phyloP scores from a whole-genome alignment of 768 basidiomycete species.

The Pholiota microspora region DNA sequence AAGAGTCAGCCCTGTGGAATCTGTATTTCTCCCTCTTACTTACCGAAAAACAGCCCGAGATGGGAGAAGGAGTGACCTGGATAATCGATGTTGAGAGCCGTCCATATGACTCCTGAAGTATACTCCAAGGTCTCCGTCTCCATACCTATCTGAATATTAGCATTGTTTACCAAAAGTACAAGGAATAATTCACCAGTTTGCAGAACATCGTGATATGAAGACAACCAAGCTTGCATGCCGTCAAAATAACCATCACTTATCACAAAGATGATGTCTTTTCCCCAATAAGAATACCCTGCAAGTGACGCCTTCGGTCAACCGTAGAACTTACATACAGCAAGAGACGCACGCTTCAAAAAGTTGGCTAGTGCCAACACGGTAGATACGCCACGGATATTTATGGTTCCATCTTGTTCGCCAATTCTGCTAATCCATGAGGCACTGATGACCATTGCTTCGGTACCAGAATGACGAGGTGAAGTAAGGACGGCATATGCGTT shows the following conservation, averaged over 20 bases:
- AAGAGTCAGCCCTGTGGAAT: not conserved
- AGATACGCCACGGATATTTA: conserved; percentile 86
- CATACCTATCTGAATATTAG: conserved; percentile 47
- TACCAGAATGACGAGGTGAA: conserved; percentile 89
- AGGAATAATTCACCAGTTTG: conserved; percentile 53
- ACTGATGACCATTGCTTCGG: conserved; percentile 88
- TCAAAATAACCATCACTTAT: conserved; percentile 86
- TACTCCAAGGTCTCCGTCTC: conserved; percentile 59
- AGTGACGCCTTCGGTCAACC: no score
- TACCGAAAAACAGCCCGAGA: conserved; percentile 92
- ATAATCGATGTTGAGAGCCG: conserved; percentile 91
- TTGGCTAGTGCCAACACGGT: conserved; percentile 82
- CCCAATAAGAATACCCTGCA: conserved; percentile 86
- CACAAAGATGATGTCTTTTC: conserved; percentile 90
- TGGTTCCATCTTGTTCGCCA: conserved; percentile 51
- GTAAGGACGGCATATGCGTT: conserved; percentile 83
- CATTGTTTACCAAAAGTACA: not conserved
- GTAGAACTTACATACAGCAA: no score
- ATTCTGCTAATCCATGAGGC: conserved; percentile 84
- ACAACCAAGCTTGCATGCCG: conserved; percentile 92
- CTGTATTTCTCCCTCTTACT: conserved; percentile 18
- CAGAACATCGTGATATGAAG: conserved; percentile 69
- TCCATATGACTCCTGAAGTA: conserved; percentile 91
- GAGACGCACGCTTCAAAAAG: conserved; percentile 76
- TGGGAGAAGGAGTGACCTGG: conserved; percentile 97